Base-by-base conservation (phyloP, 208 protist species). In the Acanthamoeba healyi region DNA sequence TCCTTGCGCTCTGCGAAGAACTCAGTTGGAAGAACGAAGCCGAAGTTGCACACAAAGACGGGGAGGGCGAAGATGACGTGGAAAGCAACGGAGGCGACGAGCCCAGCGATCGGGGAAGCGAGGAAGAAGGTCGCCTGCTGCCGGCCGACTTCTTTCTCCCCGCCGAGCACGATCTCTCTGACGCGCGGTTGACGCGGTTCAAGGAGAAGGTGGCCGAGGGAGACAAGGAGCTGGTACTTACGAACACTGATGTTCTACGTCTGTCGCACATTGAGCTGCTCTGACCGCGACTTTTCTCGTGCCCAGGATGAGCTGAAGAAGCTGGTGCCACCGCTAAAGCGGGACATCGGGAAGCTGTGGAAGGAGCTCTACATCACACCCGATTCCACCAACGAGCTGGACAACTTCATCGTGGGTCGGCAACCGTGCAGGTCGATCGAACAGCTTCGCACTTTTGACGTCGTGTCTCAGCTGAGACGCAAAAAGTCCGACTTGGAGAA, bases 1-100 rank as follows among this genome's bases (percentile, higher is more conserved):
- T 90, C 82, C 34, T 70, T 61, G 82, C 22, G 4, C 40, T 90
- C 46, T 90, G 82, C 51, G 82, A 70, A 26, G 82, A 90, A 36
- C 82, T 90, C 29, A 90, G n/a, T 1, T 90, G 82, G 82, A 34
- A 90, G 32, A 90, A 90, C n/a, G 82, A 90, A 90, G 72, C 72
- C 10, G 82, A 90, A 29, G 82, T 17, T 6, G 34, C 34, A 2
- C 22, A 7, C 17, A 90, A 61, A 49, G 34, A 44, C 7, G 17
- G 19, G 24, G 22, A 90, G 17, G 46, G 29, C 17, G 54, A 38
- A 19, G 56, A 90, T 2, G 63, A 40, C 3, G 63, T 12, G 29
- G 82, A 90, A 22, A n/a, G 14, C 38, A 46, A 40, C 5, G 46
- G 14, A 26, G 29, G 24, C n/a, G 82, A 90, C 22, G 54, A 42